These are phyloP conservation scores for Coemansia sp. DNA, from an alignment of 192 early-diverging fungal species.

Conservation along the genomic window DNA sequence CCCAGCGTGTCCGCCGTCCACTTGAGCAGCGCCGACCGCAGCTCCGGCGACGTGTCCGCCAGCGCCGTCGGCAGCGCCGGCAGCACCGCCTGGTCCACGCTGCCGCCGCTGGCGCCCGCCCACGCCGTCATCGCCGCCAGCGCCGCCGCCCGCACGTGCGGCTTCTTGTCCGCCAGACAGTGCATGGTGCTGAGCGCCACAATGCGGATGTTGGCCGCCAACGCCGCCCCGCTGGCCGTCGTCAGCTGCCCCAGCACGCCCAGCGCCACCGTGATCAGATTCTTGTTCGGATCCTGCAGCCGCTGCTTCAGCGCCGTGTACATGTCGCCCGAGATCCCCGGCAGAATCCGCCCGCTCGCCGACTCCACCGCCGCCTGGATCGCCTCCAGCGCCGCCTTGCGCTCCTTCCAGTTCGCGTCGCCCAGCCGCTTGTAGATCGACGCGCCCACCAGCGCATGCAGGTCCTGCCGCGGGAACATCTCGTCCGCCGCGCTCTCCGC, in stretches of 20 bases:
- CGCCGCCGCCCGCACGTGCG: constrained; percentile 74
- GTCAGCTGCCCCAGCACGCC: constrained; percentile 78
- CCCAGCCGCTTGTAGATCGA: constrained; percentile 54
- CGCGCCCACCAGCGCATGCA: constrained; percentile 59
- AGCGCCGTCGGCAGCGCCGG: constrained; percentile 62
- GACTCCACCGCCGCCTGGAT: constrained; percentile 67
- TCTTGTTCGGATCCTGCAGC: constrained; percentile 88
- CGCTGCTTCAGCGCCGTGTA: constrained; percentile 75
- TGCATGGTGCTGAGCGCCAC: constrained; percentile 67
- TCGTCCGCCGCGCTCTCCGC: constrained; percentile 68
- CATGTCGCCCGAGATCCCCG: constrained; percentile 72
- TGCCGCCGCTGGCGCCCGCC: constrained; percentile 54
- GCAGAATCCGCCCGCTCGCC: constrained; percentile 78
- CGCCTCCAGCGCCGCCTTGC: constrained; percentile 88
- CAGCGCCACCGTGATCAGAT: constrained; percentile 72
- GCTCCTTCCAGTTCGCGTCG: constrained; percentile 87
- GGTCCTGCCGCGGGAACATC: constrained; percentile 83
- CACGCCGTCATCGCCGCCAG: constrained; percentile 70
- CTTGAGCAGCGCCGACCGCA: constrained; percentile 82
- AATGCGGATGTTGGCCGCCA: constrained; percentile 63
- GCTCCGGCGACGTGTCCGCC: constrained; percentile 72
- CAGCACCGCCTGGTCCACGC: constrained; percentile 65
- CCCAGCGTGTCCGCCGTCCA: constrained; percentile 70
- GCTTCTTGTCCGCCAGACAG: constrained; percentile 86
- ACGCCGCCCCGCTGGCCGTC: constrained; percentile 79